Evolutionary conservation across 805 yeast species (phyloP), one percentile per base, ranked within the genome.

Genomic region (Sugiyamaella qingdaonensis): DNA sequence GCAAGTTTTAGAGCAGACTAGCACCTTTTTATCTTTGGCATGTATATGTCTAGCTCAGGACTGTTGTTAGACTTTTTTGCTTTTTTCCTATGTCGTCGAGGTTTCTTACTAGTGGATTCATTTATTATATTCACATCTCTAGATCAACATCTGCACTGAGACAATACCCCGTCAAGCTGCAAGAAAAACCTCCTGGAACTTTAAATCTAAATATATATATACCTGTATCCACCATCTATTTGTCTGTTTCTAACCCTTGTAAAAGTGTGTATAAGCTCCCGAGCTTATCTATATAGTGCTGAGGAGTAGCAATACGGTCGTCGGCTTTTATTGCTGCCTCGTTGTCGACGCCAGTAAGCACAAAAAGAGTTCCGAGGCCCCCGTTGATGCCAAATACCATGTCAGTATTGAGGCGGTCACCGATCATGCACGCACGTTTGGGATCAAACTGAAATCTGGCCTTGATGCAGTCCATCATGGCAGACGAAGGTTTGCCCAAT

Each of bases 321-420:
- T 73, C 70, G 14, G 52, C 72, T 51, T 73, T 59, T 2, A 87
- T 84, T 21, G 76, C 74, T 42, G 77, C 81, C 60, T 86, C 91
- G 1, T 84, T 82, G 65, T 91, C 97, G 56, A 94, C 90, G 43
- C 99, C 99, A 1, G 95, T 86, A 52, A 94, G 77, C 2, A 94
- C 99, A 61, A 94, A 74, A 53, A 94, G 69, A 1, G 98, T 91
- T 52, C 85, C 90, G 43, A 94, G 76, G 1, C 94, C 94, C 50
- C 96, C 96, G 54, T 83, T 84, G 52, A 80, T 76, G 43, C 98
- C 99, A 68, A 94, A 94, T 64, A 79, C 80, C 84, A 94, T 92
- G 64, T 94, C 99, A 0, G 99, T 94, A 68, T 94, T 92, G 54
- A 94, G 75, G 59, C 99, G 78, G 67, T 94, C 99, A 18, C 99